Evolutionary conservation across 2,329 filamentous ascomycete genomes (phyloP), one percentile per base, ranked within the genome.

Genomic region (Alternaria tenuissima): DNA sequence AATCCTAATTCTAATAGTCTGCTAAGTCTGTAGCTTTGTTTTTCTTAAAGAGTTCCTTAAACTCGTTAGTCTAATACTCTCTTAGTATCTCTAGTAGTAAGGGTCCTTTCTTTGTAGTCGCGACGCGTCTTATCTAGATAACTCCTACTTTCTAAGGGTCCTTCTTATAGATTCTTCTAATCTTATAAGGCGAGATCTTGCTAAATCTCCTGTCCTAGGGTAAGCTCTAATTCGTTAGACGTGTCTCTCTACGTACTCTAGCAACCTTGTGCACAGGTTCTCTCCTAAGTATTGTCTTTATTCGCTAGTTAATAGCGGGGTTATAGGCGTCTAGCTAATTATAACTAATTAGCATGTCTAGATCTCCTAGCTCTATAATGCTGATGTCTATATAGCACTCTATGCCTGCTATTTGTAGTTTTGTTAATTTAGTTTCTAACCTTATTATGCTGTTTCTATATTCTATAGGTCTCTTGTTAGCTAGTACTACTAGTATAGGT

Each of bases 141-240:
- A 41, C 38, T 41, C 9, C n/a, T 41, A 41, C 9, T 12, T 20
- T 39, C 14, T 39, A 20, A 39, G 3, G 11, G 48, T 52, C n/a
- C 18, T 52, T 39, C 24, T 1, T 8, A 41, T 41, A 52, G 48
- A 52, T 52, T 39, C 36, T 42, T 5, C 4, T 26, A 7, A 52
- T 52, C 14, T 52, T 52, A 52, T 52, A 32, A 2, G n/a, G 49
- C 41, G 26, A 32, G 39, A 52, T 52, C 22, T 18, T 42, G 8
- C 24, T 12, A 14, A 42, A 30, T 24, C 36, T 42, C 36, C 14
- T 32, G 0, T 42, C 6, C 7, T 32, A 42, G 11, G 38, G 7
- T 42, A 14, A 42, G 49, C 49, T 42, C n/a, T 48, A 48, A 22
- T 48, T 48, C 16, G 16, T 24, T 3, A 4, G 47, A 4, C 30